Conservation (phyloP, 331 rosid species). For the Malus hybrid region DNA sequence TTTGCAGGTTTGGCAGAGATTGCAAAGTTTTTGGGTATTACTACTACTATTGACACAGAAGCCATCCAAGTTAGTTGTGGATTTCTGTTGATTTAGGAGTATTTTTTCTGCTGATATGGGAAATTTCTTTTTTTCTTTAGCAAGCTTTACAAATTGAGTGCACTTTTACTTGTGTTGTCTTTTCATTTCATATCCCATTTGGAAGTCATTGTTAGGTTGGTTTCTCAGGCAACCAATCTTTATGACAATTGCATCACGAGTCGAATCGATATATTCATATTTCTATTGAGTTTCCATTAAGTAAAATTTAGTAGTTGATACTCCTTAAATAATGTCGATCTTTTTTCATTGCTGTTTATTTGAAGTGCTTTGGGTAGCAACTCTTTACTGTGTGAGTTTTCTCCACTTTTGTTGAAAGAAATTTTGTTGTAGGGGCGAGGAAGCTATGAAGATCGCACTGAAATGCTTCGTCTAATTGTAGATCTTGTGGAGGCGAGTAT, state of each 20-base stretch:
- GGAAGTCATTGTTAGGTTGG: not conserved
- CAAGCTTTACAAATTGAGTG: not conserved
- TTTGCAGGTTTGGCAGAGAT: slow-evolving; percentile 90
- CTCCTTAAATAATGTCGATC: not conserved
- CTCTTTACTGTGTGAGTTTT: not conserved
- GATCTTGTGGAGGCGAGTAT: slow-evolving; percentile 97
- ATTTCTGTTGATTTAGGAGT: not conserved
- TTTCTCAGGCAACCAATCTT: not conserved
- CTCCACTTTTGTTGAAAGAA: not conserved
- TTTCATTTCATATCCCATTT: not conserved
- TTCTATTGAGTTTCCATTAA: not conserved
- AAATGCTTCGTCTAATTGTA: slow-evolving; percentile 85
- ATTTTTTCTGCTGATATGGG: not conserved
- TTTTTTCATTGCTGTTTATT: not conserved
- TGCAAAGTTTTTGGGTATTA: slow-evolving; percentile 86
- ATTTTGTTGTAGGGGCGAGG: slow-evolving; percentile 68
- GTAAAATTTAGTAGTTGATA: not conserved
- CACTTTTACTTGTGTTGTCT: not conserved
- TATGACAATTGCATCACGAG: not conserved
- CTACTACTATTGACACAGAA: slow-evolving; percentile 72
- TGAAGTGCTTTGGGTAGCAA: not conserved
- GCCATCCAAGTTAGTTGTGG: slow-evolving; percentile 73
- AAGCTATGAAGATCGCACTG: slow-evolving; percentile 94
- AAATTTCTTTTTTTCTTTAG: not conserved
- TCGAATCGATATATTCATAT: not conserved